Base-by-base conservation (phyloP, 2,329 filamentous ascomycete species). In the Penicillium capsulatum region DNA sequence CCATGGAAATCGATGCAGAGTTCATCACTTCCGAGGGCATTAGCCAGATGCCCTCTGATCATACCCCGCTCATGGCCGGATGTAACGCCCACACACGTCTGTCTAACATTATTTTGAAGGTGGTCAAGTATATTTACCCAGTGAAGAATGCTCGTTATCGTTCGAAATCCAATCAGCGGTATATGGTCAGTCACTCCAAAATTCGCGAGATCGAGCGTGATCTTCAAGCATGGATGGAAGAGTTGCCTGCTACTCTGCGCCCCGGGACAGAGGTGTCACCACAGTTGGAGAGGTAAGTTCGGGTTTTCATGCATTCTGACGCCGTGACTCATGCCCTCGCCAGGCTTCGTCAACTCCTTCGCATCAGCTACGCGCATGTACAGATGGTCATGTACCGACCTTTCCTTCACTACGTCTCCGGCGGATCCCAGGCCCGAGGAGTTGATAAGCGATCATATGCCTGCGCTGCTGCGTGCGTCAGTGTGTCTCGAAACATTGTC, bases 191-290 rank as follows among this genome's bases (percentile, higher is more conserved):
- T 44, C 80, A 82, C 54, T 76, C 77, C 2, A 76, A 76, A 48
- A 82, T 83, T 27, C 71, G 77, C 15, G 79, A 83, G 48, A 75
- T 83, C 38, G 80, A 83, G 58, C 69, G 74, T 38, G 79, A 82
- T 54, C 64, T 83, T 36, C 77, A 81, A 53, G 63, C 66, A 10
- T 83, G 80, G 80, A 75, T 81, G 65, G 76, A 80, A 37, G 69
- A 73, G 42, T 62, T 98, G 17, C 91, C 90, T 0, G 73, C 81
- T 51, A 79, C 81, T 38, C 80, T 95, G 65, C 83, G 84, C 45
- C 89, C 89, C 1, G 88, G 86, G 45, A 77, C 82, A 1, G 87
- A 92, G 35, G 84, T 83, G 0, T 75, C 83, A 1, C 77, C 82
- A 22, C 81, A 90, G 55, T 77, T 90, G 16, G 77, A 89, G 53